These are phyloP conservation scores for Corchorus olitorius DNA, from an alignment of 345 rosid genomes.

Conservation along the genomic window DNA sequence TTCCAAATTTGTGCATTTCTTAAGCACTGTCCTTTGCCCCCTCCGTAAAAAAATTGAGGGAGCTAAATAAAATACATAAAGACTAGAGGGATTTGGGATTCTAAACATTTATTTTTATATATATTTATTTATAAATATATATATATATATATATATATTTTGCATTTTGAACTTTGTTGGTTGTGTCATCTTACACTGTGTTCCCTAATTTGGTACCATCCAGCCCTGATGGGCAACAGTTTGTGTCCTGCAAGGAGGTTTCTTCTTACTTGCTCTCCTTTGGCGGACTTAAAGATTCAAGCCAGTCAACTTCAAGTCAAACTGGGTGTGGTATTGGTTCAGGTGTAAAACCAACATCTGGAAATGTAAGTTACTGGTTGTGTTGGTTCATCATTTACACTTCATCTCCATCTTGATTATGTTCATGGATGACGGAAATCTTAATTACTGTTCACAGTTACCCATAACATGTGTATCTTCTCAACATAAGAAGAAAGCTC, in stretches of 20 bases:
- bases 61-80: background rate
- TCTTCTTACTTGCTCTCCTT: slow-evolving; percentile 49
- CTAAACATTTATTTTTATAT: background rate
- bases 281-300: slow-evolving; percentile 37
- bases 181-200: slow-evolving; percentile 21
- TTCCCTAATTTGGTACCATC: slow-evolving; percentile 29
- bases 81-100: background rate
- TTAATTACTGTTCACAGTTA: slow-evolving; percentile 26
- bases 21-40: background rate
- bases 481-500: slow-evolving; percentile 27
- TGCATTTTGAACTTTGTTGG: slow-evolving; percentile 2
- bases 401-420: slow-evolving; percentile 25
- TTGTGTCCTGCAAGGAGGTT: slow-evolving; percentile 72
- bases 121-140: background rate
- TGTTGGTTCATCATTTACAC: slow-evolving; percentile 11
- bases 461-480: slow-evolving; percentile 29
- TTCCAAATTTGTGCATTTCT: background rate
- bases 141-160: background rate
- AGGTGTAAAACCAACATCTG: slow-evolving; percentile 23
- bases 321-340: slow-evolving; percentile 25
- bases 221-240: slow-evolving; percentile 81
- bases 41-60: background rate
- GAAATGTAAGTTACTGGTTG: slow-evolving; percentile 38
- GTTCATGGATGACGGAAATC: slow-evolving; percentile 26
- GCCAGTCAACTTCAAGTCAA: slow-evolving; percentile 25